Conservation (phyloP, 768 basidiomycete genomes). For the Xerocomellus chrysenteron region DNA sequence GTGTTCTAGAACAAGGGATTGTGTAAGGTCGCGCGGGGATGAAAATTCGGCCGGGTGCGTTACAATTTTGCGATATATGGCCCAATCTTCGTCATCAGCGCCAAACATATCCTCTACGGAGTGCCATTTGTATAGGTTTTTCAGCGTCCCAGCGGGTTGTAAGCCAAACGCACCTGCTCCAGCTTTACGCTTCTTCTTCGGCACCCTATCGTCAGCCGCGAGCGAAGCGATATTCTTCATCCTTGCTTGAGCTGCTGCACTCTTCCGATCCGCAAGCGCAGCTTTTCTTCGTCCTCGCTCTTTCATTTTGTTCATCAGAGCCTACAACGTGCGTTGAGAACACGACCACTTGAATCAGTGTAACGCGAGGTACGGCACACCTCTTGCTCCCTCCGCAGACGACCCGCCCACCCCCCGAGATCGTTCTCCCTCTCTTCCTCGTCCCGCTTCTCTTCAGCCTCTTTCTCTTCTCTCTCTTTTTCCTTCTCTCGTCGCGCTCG, state of each 20-base stretch:
- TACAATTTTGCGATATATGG: conserved; percentile 96
- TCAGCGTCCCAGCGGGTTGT: neutral
- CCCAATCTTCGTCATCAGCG: conserved; percentile 94
- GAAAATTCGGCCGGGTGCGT: conserved; percentile 19
- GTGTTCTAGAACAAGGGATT: conserved; percentile 50
- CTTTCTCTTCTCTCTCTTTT: conserved; percentile 69
- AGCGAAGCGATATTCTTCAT: conserved; percentile 96
- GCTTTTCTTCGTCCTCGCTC: conserved; percentile 76
- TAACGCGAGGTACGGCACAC: conserved; percentile 37
- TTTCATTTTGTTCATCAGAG: conserved; percentile 80
- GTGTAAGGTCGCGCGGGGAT: neutral
- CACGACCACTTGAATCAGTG: neutral
- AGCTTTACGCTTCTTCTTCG: conserved; percentile 83
- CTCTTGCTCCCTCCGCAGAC: conserved; percentile 78
- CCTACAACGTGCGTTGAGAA: conserved; percentile 39
- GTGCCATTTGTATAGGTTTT: conserved; percentile 1
- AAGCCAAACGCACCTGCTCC: conserved; percentile 57
- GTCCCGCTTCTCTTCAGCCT: conserved; percentile 58
- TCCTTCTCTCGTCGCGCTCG: conserved; percentile 86
- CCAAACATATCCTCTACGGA: conserved; percentile 86
- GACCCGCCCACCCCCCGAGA: conserved; percentile 69
- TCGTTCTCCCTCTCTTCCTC: conserved; percentile 75
- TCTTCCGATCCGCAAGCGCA: conserved; percentile 87
- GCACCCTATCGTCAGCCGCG: conserved; percentile 80
- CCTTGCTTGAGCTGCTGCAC: conserved; percentile 89